Base-by-base conservation (phyloP, 2,329 filamentous ascomycete species). In the Esteya vermicola region DNA sequence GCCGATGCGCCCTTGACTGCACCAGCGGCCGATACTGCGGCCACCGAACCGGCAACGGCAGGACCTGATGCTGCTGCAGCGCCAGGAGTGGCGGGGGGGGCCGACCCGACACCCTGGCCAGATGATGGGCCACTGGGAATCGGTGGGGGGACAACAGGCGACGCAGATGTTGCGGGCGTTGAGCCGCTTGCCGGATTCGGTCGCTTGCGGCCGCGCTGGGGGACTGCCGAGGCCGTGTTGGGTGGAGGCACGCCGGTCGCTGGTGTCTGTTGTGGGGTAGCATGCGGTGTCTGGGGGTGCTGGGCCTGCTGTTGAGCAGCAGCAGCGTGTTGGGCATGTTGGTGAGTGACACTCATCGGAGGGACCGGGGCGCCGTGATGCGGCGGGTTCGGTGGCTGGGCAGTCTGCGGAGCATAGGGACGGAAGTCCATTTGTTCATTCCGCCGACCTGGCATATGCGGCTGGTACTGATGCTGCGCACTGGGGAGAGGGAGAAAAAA, bases 361-460 rank as follows among this genome's bases (percentile, higher is more conserved):
- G 58, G 58, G 16, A 56, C 55, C 9, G 57, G 54, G 9, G 54
- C 54, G 0, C 52, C 48, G 43, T 61, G 58, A 30, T 60, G 50
- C 40, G 43, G 50, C 22, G 49, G 49, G 21, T 41, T 47, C 9
- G 49, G 49, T 21, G 45, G 54, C 44, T 55, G 54, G 9, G 52
- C n/a, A n/a, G n/a, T 45, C 42, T 47, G 40, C 34, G 47, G 43
- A 21, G 38, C 39, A 36, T 51, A 51, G 16, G 41, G 28, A 20
- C 49, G 47, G 33, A 52, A 54, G 30, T 51, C 51, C 41, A 54
- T 49, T 31, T 49, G 45, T 3, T 54, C 52, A 42, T 49, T 51
- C 21, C 52, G 52, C 26, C 52, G 49, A 6, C 35, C 25, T 10
- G 35, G 57, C 63, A 72, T 66, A 46, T 72, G 67, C 50, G 60